Evolutionary conservation across 2,329 filamentous ascomycete species (phyloP), one percentile per base, ranked within the genome.

Genomic region (Fusarium staphyleae): DNA sequence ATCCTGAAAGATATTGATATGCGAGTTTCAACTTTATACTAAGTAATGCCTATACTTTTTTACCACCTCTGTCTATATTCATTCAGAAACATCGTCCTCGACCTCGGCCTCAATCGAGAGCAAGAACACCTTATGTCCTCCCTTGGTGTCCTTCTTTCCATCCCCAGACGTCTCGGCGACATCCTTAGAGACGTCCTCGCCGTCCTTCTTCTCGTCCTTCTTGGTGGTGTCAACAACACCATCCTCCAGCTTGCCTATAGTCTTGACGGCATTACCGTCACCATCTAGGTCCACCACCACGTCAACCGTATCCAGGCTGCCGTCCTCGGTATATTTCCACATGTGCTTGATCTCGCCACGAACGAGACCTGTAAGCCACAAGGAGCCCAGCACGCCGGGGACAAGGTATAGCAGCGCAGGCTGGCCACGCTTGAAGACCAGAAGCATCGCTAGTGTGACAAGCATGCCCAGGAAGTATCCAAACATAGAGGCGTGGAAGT

Each of bases 331-430:
- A 69, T 93, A 98, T 3, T 78, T 78, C 88, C 90, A 96, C 84
- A 98, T 88, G 34, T 86, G 74, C 43, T 77, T 78, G 2, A 93
- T 60, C 68, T 98, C 92, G 2, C 91, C 89, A 10, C 87, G 84
- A 14, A 81, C 70, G 4, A 87, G 63, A 0, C 88, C 93, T 2
- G 89, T 95, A 3, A 86, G 72, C 88, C 91, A 96, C 1, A 95
- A 70, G 1, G 87, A 83, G 2, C 83, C 79, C 5, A 97, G 76
- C 0, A 98, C 91, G 1, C 90, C 88, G 0, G 93, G 93, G 0
- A 98, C 95, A 6, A 99, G 84, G 70, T 98, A 98, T 12, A 99
- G 77, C 26, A 99, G 80, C 7, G 95, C 93, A 0, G 93, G 93
- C 70, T 99, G 93, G 3, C 90, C 91, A 57, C 91, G 91, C 39